Base-by-base conservation (phyloP, 2,329 filamentous ascomycete species). In the Pseudogymnoascus sp. region DNA sequence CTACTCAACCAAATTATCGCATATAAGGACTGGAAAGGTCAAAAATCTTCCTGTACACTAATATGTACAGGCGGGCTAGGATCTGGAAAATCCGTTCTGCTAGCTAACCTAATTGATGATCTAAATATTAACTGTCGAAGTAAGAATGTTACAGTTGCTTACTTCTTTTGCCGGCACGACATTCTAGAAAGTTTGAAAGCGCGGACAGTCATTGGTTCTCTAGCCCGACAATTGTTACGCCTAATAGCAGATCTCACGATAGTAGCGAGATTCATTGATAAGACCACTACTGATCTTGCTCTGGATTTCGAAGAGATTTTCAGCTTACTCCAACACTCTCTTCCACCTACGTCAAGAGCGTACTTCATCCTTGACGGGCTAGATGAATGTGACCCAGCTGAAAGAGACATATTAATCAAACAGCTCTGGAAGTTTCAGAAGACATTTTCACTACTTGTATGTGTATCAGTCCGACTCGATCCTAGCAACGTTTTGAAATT, bases 31-130 rank as follows among this genome's bases (percentile, higher is more conserved):
- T 75, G 72, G 74, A 76, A 66, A 67, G 62, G 11, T 6, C n/a
- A 42, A 25, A 28, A 60, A 18, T 16, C 62, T 25, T 66, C 72
- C 31, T 66, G 60, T 40, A 76, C 76, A 0, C 63, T 80, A 0
- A 1, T 79, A 0, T 75, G 68, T 31, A 71, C 61, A 7, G 78
- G 77, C 3, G 79, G 76, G 49, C 68, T 80, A 0, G 78, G 78
- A 1, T 76, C 74, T 0, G 78, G 78, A 0, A 80, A 80, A 63
- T 79, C 79, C 0, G 77, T 80, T 1, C 59, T 77, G 6, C 56
- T 80, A 3, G 77, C 78, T 1, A 80, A 79, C 60, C 72, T 80
- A 0, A 71, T 80, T 0, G 73, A 76, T 59, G 73, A 78, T 43
- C 49, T 78, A 1, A 69, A 72, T 40, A 65, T 76, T 38, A 14